Base-by-base conservation (phyloP, 2,329 filamentous ascomycete genomes). In the Botrytis galanthina region DNA sequence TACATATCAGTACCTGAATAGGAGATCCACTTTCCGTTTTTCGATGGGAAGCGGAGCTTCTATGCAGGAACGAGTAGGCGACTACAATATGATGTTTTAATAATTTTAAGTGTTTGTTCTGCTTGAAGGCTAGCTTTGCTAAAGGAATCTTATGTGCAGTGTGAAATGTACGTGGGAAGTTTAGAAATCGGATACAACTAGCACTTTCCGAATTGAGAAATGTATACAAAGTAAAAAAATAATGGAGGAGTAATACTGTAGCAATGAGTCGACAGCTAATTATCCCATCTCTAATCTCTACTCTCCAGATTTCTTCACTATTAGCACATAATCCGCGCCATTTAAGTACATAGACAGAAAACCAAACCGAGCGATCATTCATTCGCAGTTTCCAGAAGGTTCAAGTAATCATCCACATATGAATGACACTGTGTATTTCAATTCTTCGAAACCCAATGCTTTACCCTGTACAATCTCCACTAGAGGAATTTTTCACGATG, bases 161-260 rank as follows among this genome's bases (percentile, higher is more conserved):
- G 4, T n/a, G 10, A 1, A 51, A 1, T 51, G 1, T 14, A 51
- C 1, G 4, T 3, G 26, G 8, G 26, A 51, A n/a, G 3, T n/a
- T 4, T 26, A 51, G 10, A n/a, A 51, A 6, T n/a, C 1, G 26
- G 26, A 7, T n/a, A 2, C 35, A 37, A 12, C 9, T 39, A 39
- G 37, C 37, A 12, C 37, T 39, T 46, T 20, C 44, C 7, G 18
- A 18, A 1, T 4, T 46, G 12, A 16, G 39, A 14, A 42, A 42
- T 42, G 18, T 46, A 20, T 3, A 4, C 48, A 7, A n/a, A n/a
- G 1, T 14, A n/a, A 8, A n/a, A 3, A n/a, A 6, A 51, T 51
- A 51, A 14, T 12, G 26, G 3, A n/a, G 26, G 26, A n/a, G 48
- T 5, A 2, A 26, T 14, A n/a, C 10, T 51, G 48, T 48, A 26